Percentiles rank a stretch among this genome's conserved stretches.
phyloP scores from a whole-genome alignment of 169 alveolate species.

The Plasmodium gaboni region DNA sequence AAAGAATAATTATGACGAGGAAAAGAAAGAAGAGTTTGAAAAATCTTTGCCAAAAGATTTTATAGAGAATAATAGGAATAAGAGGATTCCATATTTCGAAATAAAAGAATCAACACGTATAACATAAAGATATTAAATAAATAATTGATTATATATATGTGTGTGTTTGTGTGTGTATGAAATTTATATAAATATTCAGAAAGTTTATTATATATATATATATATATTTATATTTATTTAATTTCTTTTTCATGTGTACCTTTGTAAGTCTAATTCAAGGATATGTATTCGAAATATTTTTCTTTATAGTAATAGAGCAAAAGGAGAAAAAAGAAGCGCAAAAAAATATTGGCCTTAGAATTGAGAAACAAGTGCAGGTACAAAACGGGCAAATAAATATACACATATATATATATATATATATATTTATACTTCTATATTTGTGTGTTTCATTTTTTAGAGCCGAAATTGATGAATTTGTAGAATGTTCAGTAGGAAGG shows the following conservation, averaged over 20 bases:
- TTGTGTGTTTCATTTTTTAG: constrained; percentile 7
- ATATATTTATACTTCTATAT: not conserved
- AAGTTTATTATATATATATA: not conserved
- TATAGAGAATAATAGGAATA: constrained; percentile 74
- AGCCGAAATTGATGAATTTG: constrained; percentile 73
- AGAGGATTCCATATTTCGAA: constrained; percentile 70
- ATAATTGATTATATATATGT: not conserved
- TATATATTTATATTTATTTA: too few species aligned
- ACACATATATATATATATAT: constrained; percentile 1
- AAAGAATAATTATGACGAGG: constrained; percentile 73
- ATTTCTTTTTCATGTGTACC: too few species aligned
- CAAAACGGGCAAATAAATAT: not conserved
- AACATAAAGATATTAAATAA: not conserved
- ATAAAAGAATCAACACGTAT: constrained; percentile 69
- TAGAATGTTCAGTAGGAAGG: constrained; percentile 71
- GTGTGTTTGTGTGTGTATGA: not conserved
- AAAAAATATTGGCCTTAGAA: constrained; percentile 66
- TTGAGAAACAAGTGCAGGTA: constrained; percentile 75
- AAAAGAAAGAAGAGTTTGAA: constrained; percentile 62
- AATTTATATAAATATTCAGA: not conserved
- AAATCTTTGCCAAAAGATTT: constrained; percentile 67
- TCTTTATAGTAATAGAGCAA: constrained; percentile 59
- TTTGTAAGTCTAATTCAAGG: not conserved
- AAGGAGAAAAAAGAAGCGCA: constrained; percentile 74
- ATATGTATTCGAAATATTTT: not conserved